Base-by-base conservation (phyloP, 2,329 filamentous ascomycete genomes). In the Penicillium sp. region DNA sequence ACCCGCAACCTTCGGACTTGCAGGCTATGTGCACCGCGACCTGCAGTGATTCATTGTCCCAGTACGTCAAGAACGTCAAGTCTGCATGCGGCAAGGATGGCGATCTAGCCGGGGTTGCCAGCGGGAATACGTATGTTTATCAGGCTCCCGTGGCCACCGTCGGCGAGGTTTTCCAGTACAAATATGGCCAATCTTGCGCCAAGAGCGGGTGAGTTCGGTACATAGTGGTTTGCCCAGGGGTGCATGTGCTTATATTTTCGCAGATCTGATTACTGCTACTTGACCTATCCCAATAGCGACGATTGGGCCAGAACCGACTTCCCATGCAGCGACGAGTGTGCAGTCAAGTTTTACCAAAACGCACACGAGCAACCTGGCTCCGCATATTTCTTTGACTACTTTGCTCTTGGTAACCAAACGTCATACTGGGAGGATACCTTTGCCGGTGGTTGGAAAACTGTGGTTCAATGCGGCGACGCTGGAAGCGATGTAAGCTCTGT, bases 331-430 rank as follows among this genome's bases (percentile, higher is more conserved):
- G 60, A 69, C 44, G 49, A 54, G 38, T 69, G 64, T 50, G 61
- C 62, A 3, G 22, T 59, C 18, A 44, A 64, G 41, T 68, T 68
- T 47, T 65, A 59, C 50, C 44, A 61, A 38, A 61, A 57, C 18
- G 66, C 63, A 25, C 65, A 69, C 44, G 41, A 67, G 41, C 52
- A 58, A 22, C 62, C 61, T 11, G 67, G 58, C 33, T 67, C 63
- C 2, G 54, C 50, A 6, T 65, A 68, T 45, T 48, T 16, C 25
- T 69, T 69, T 38, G 25, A n/a, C 20, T 53, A 62, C 38, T 63
- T 66, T 39, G 51, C 57, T 30, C 56, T 70, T 14, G 39, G 33
- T 14, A 53, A 41, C 14, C 53, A 56, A 27, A 60, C 61, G 1
- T 45, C 52, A 30, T 70, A 55, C 46, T 69, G 65, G 65, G 54